Conservation (phyloP, 306 rosid genomes). For the Pachyrhizus erosus region DNA sequence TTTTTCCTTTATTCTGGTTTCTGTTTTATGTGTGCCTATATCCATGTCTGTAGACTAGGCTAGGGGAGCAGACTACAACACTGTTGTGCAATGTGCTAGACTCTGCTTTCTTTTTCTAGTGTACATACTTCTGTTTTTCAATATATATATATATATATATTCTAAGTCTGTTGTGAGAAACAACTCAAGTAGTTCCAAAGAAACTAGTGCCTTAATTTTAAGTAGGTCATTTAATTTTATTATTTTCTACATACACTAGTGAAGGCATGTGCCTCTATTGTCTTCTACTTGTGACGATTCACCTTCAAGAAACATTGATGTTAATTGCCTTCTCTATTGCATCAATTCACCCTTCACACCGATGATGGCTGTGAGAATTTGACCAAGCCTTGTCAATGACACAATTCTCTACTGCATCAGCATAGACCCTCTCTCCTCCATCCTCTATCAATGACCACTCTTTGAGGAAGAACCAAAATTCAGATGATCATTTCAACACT, state of each 20-base stretch:
- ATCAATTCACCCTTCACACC: neutral
- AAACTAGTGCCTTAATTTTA: no score
- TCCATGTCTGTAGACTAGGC: no score
- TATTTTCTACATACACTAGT: constrained; percentile 21
- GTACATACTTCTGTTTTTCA: no score
- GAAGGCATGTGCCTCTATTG: neutral
- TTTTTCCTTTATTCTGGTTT: no score
- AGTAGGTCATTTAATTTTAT: constrained; percentile 5
- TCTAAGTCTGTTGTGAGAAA: no score
- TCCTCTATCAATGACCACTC: neutral
- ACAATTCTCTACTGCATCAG: neutral
- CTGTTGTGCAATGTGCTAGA: no score
- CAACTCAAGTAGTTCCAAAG: no score
- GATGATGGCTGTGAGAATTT: neutral
- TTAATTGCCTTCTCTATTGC: neutral
- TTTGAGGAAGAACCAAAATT: neutral
- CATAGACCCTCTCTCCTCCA: neutral
- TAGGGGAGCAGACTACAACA: no score
- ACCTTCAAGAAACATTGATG: neutral
- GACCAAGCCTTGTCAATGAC: neutral
- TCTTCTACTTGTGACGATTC: neutral
- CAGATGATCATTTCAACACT: constrained; percentile 54
- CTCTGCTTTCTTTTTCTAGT: no score
- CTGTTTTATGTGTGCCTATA: no score
- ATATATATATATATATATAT: no score